These are phyloP conservation scores for Limonomyces culmigenus DNA, from an alignment of 1,284 basidiomycete genomes.

Conservation along the genomic window DNA sequence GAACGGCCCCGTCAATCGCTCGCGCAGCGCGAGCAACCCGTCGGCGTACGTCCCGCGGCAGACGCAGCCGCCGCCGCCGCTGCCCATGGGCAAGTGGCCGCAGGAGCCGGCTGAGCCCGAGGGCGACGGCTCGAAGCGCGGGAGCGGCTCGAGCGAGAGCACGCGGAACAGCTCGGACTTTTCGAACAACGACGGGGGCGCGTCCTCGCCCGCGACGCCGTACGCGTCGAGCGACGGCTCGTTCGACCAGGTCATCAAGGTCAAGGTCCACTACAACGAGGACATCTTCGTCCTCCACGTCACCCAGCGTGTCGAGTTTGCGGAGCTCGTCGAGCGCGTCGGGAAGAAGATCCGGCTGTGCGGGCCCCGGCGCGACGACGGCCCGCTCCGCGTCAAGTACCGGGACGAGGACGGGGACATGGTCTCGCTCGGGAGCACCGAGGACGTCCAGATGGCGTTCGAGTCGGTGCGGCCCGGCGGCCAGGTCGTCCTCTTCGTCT, in stretches of 20 bases:
- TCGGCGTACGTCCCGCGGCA: slow-evolving; percentile 42
- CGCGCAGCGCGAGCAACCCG: slow-evolving; percentile 63
- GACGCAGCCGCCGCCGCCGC: slow-evolving; percentile 39
- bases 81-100: slow-evolving; percentile 32
- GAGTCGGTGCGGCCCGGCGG: slow-evolving; percentile 58
- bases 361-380: slow-evolving; percentile 57
- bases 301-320: slow-evolving; percentile 57
- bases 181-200: slow-evolving; percentile 48
- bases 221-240: slow-evolving; percentile 67
- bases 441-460: slow-evolving; percentile 84
- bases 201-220: slow-evolving; percentile 62
- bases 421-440: slow-evolving; percentile 71
- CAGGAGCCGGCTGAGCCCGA: slow-evolving; percentile 22
- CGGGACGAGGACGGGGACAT: slow-evolving; percentile 85
- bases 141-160: slow-evolving; percentile 66
- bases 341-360: slow-evolving; percentile 84
- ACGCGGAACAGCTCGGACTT: slow-evolving; percentile 65
- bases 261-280: slow-evolving; percentile 79
- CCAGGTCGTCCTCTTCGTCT: slow-evolving; percentile 62
- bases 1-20: slow-evolving; percentile 20
- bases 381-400: slow-evolving; percentile 73
- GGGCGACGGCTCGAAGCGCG: slow-evolving; percentile 44
- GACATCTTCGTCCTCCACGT: slow-evolving; percentile 91
- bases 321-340: slow-evolving; percentile 77
- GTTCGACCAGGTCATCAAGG: slow-evolving; percentile 48